Conservation (phyloP, 257 asterid species). For the Nicotiana attenuata region DNA sequence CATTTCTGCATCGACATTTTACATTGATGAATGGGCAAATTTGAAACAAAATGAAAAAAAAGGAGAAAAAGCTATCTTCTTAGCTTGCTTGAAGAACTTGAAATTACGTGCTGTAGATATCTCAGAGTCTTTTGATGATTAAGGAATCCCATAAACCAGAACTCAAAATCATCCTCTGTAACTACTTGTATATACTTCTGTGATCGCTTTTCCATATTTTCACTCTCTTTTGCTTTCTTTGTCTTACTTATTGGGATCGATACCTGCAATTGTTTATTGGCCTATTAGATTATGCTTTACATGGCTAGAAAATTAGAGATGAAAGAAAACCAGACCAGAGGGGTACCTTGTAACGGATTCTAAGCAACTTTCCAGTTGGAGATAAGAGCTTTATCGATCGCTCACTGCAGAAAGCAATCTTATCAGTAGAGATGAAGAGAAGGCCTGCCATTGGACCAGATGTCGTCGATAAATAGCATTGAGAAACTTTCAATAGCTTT, state of each 20-base stretch:
- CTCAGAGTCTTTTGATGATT: constrained; percentile 27
- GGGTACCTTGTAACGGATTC: constrained; percentile 15
- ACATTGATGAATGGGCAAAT: neutral
- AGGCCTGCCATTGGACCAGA: too few relatives aligned
- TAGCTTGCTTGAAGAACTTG: constrained; percentile 4
- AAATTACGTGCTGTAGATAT: constrained; percentile 27
- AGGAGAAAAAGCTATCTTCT: neutral
- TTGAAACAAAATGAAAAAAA: neutral
- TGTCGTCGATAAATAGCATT: too few relatives aligned
- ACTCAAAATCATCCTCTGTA: constrained; percentile 41
- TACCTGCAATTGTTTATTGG: constrained; percentile 14
- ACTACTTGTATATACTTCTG: constrained; percentile 39
- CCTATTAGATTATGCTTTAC: too few relatives aligned
- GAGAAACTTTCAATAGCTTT: too few relatives aligned
- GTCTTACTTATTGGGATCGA: constrained; percentile 30
- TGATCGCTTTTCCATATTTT: constrained; percentile 24
- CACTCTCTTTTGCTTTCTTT: constrained; percentile 25
- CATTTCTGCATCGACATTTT: neutral
- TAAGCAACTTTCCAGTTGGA: constrained; percentile 13
- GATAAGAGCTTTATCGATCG: constrained; percentile 9
- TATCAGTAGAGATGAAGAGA: constrained; percentile 8
- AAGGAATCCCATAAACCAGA: constrained; percentile 53
- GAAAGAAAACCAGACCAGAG: neutral
- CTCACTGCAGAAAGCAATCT: constrained; percentile 19
- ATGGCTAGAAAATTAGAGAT: neutral